phyloP scores from a whole-genome alignment of 106 monocot genomes.

The Vanilla planifolia region DNA sequence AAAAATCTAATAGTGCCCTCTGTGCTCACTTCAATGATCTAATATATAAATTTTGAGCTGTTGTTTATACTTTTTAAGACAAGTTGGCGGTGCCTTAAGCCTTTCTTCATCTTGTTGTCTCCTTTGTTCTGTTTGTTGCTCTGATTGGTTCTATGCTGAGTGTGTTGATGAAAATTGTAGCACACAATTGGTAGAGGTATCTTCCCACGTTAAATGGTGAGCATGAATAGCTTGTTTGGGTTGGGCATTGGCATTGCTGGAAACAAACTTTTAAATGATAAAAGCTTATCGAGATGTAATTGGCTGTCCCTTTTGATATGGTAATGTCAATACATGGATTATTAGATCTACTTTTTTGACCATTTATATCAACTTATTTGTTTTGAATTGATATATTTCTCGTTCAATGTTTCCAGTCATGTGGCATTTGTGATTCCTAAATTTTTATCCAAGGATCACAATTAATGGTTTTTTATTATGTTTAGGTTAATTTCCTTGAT shows the following conservation, averaged over 20 bases:
- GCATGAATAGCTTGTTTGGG: conserved; percentile 64
- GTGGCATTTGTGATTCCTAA: not conserved
- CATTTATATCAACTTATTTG: no score
- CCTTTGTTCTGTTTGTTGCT: not conserved
- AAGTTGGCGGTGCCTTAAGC: not conserved
- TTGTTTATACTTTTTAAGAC: not conserved
- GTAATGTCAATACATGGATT: not conserved
- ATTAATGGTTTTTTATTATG: not conserved
- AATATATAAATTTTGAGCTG: not conserved
- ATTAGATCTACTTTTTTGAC: no score
- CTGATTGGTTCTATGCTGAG: not conserved
- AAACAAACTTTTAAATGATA: no score
- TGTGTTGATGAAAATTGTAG: conserved; percentile 18
- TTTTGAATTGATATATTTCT: no score
- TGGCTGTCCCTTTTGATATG: not conserved
- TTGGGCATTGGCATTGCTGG: conserved; percentile 30
- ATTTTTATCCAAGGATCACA: not conserved
- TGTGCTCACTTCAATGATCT: not conserved
- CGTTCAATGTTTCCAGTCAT: no score
- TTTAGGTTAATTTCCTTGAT: not conserved
- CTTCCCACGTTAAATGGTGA: conserved; percentile 40
- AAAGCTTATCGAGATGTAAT: conserved; percentile 50
- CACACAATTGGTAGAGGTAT: conserved; percentile 25
- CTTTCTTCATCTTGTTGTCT: not conserved
- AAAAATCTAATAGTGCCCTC: not conserved